Conservation (phyloP, 352 stramenopile species). For the Phytophthora idaei region DNA sequence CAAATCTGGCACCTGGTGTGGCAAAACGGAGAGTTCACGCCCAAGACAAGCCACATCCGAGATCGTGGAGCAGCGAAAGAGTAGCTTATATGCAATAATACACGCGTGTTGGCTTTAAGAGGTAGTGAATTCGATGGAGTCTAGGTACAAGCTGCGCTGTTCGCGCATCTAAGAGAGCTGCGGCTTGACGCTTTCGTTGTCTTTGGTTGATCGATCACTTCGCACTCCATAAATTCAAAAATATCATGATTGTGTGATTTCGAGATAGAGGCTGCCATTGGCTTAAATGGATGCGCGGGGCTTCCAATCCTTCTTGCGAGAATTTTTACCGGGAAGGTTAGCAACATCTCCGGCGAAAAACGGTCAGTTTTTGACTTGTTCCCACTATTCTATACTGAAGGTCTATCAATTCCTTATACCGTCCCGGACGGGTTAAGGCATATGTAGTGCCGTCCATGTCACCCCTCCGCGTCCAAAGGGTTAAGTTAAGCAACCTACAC, state of each 20-base stretch:
- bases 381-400: neutral
- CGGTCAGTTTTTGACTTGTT: neutral
- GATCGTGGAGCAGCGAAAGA: neutral
- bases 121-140: no score
- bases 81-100: neutral
- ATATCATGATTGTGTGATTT: slow-evolving; percentile 4
- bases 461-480: no score
- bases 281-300: neutral
- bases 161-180: no score
- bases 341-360: slow-evolving; percentile 5
- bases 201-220: neutral
- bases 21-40: slow-evolving; percentile 21
- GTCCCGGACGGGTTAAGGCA: no score
- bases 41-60: neutral
- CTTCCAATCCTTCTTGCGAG: neutral
- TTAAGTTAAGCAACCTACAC: no score
- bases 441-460: no score
- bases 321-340: slow-evolving; percentile 19
- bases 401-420: no score
- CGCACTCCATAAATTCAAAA: neutral
- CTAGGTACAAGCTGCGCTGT: no score
- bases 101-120: neutral
- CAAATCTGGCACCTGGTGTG: slow-evolving; percentile 27
- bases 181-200: neutral
- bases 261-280: neutral